A percentile compares a stretch with the other conserved stretches of the same genome.
phyloP scores from a whole-genome alignment of 768 basidiomycete genomes.

The Peribolospora kevripleyi region DNA sequence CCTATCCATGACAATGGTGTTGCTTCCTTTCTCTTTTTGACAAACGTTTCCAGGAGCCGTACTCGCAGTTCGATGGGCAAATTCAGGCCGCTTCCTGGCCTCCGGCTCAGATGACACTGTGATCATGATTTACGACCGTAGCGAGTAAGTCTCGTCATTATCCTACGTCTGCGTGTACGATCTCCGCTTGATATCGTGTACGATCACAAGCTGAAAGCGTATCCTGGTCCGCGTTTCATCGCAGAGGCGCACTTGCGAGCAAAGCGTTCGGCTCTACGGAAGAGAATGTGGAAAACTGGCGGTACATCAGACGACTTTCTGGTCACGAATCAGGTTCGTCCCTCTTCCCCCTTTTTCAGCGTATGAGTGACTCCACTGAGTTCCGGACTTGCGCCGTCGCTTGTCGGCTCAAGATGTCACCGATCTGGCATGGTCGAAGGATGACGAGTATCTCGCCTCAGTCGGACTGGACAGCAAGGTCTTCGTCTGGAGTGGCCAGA shows the following conservation, averaged over 20 bases:
- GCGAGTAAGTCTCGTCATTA: constrained; percentile 41
- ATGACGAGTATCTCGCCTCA: constrained; percentile 73
- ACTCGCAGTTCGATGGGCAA: constrained; percentile 72
- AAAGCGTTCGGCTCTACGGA: constrained; percentile 89
- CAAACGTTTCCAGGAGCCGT: constrained; percentile 33
- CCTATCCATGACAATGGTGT: background rate
- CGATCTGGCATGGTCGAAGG: constrained; percentile 83
- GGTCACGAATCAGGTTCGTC: constrained; percentile 77
- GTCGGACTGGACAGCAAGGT: constrained; percentile 80
- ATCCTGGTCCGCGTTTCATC: constrained; percentile 18
- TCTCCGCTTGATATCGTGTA: background rate
- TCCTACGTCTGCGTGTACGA: background rate
- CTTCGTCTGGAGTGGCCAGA: constrained; percentile 79
- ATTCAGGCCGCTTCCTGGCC: constrained; percentile 78
- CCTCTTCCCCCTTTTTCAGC: background rate
- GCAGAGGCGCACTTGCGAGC: constrained; percentile 24
- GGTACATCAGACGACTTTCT: constrained; percentile 65
- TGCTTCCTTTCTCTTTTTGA: background rate
- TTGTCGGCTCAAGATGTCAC: constrained; percentile 44
- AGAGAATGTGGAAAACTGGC: constrained; percentile 93
- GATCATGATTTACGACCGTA: constrained; percentile 90
- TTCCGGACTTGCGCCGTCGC: background rate
- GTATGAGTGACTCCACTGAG: background rate
- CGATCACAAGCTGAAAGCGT: constrained; percentile 24
- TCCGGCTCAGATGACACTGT: constrained; percentile 91